phyloP scores from a whole-genome alignment of 495 filamentous ascomycete species.

The Neurospora africana region DNA sequence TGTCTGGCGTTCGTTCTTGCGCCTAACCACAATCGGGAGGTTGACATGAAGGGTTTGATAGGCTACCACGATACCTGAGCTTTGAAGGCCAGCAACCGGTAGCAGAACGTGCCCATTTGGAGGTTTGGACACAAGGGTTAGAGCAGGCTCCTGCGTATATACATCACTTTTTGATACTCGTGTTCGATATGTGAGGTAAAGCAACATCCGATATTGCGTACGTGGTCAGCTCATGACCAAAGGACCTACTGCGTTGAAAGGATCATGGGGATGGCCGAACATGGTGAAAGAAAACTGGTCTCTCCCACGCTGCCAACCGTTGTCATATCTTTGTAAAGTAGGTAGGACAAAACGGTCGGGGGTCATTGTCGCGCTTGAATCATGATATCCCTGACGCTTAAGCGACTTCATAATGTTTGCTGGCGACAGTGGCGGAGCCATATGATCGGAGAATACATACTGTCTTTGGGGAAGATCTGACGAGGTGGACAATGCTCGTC shows the following conservation, averaged over 20 bases:
- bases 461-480: not conserved
- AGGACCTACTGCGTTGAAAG: not conserved
- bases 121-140: not conserved
- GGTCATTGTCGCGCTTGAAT: not conserved
- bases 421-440: not conserved
- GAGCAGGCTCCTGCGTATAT: not conserved
- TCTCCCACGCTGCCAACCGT: not conserved
- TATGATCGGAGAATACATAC: not conserved
- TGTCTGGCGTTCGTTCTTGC: not conserved
- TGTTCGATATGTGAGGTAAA: not conserved
- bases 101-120: not conserved
- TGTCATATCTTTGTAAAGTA: not conserved
- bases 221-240: not conserved
- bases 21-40: not conserved
- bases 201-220: not conserved
- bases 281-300: not conserved
- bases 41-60: not conserved
- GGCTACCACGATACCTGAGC: not conserved
- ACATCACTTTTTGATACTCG: not conserved
- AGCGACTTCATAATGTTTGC: not conserved
- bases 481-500: not conserved
- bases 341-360: not conserved
- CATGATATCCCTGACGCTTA: not conserved
- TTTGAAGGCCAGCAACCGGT: not conserved
- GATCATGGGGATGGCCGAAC: not conserved